These are phyloP conservation scores for Diaporthe sp. DNA, from an alignment of 2,329 filamentous ascomycete species.

Conservation along the genomic window DNA sequence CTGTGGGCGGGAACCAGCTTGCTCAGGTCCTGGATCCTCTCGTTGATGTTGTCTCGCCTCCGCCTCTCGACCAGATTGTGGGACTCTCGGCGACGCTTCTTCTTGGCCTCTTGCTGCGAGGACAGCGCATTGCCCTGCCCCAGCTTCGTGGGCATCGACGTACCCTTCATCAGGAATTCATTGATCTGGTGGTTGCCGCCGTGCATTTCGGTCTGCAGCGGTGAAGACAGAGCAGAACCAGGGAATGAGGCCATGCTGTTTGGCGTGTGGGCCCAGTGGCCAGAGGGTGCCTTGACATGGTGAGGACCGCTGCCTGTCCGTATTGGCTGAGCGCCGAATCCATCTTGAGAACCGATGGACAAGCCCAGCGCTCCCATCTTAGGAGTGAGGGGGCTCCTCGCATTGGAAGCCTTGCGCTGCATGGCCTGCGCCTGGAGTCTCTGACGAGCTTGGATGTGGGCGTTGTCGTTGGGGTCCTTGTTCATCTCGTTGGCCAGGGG, in stretches of 20 bases:
- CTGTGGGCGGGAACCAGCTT: slow-evolving; percentile 92
- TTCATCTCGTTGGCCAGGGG: slow-evolving; percentile 65
- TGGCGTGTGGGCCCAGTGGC: slow-evolving; percentile 90
- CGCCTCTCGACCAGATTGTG: slow-evolving; percentile 97
- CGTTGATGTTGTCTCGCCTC: slow-evolving; percentile 97
- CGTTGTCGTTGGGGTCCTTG: slow-evolving; percentile 64
- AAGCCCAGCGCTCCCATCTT: slow-evolving; percentile 85
- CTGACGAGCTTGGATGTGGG: slow-evolving; percentile 71
- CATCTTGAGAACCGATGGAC: slow-evolving; percentile 77
- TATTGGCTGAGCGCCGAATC: slow-evolving; percentile 84
- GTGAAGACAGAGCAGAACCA: slow-evolving; percentile 91
- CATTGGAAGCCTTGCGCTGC: slow-evolving; percentile 81
- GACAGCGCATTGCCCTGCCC: slow-evolving; percentile 56
- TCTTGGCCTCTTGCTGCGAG: slow-evolving; percentile 93
- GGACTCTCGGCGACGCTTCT: slow-evolving; percentile 90
- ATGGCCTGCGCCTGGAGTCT: slow-evolving; percentile 71
- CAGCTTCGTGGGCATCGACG: slow-evolving; percentile 92
- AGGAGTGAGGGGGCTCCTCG: slow-evolving; percentile 85
- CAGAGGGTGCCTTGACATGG: slow-evolving; percentile 88
- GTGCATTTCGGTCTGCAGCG: slow-evolving; percentile 76
- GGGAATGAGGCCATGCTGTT: slow-evolving; percentile 88
- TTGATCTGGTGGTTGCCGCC: slow-evolving; percentile 79
- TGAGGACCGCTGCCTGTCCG: slow-evolving; percentile 71
- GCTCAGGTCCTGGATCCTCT: slow-evolving; percentile 96
- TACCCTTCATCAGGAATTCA: slow-evolving; percentile 89